phyloP scores from a whole-genome alignment of 768 basidiomycete species.

The Auricularia auricula-judae region DNA sequence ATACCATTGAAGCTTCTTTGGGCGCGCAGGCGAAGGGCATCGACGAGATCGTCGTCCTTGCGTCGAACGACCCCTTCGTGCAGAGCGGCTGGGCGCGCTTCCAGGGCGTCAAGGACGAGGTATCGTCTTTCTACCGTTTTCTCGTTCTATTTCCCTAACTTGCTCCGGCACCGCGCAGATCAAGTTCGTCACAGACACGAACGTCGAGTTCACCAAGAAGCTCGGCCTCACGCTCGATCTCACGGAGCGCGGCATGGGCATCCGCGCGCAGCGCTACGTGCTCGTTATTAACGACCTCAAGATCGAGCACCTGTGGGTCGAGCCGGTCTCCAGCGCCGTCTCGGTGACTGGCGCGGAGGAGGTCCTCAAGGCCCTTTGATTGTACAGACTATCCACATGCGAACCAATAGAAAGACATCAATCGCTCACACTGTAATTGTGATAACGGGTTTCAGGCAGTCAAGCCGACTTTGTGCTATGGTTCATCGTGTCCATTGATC shows the following conservation, averaged over 20 bases:
- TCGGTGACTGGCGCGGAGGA: slow-evolving; percentile 48
- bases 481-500: too few species aligned
- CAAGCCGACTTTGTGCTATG: too few species aligned
- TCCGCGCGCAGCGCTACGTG: slow-evolving; percentile 36
- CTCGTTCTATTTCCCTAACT: not conserved
- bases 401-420: too few species aligned
- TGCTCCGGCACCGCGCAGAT: slow-evolving; percentile 29
- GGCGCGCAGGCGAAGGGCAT: slow-evolving; percentile 18
- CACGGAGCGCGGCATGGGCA: slow-evolving; percentile 35
- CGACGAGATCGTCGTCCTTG: slow-evolving; percentile 13
- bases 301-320: slow-evolving; percentile 28
- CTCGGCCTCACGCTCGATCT: slow-evolving; percentile 20
- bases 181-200: slow-evolving; percentile 44
- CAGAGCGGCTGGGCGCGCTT: slow-evolving; percentile 18
- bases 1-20: not conserved
- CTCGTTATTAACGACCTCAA: slow-evolving; percentile 15
- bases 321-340: slow-evolving; percentile 35
- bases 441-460: too few species aligned
- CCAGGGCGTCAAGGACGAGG: slow-evolving; percentile 17
- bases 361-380: slow-evolving; percentile 24
- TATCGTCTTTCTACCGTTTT: not conserved
- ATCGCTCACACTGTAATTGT: too few species aligned
- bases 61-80: slow-evolving; percentile 14
- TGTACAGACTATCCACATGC: too few species aligned
- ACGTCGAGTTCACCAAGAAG: slow-evolving; percentile 43